Evolutionary conservation across 768 basidiomycete species (phyloP).

Genomic region (Termitomyces sp.): DNA sequence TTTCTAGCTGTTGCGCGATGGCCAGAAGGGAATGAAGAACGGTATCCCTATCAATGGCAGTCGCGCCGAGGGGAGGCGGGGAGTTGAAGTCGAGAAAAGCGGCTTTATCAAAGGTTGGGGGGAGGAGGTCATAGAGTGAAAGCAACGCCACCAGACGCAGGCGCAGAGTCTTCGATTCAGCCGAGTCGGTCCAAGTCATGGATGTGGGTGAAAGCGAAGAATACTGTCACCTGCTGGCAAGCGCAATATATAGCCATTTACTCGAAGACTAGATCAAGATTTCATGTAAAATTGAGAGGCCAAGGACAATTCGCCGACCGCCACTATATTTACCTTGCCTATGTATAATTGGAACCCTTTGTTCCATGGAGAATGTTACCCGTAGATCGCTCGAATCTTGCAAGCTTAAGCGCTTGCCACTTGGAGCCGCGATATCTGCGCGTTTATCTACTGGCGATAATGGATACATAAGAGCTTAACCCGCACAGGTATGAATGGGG

Average conservation of each 20-base stretch:
- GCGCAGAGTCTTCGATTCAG: conserved; percentile 13
- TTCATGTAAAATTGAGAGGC: conserved; percentile 3
- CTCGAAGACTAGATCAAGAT: conserved; percentile 7
- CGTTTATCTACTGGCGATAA: background rate
- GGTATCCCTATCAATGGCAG: conserved; percentile 16
- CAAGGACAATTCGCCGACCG: conserved; percentile 10
- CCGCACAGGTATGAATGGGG: conserved; percentile 1
- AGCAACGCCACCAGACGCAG: conserved; percentile 18
- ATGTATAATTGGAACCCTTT: background rate
- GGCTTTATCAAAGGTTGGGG: conserved; percentile 16
- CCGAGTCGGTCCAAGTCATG: conserved; percentile 11
- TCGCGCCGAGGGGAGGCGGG: conserved; percentile 14
- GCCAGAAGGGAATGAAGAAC: conserved; percentile 11
- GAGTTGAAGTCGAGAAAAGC: conserved; percentile 19
- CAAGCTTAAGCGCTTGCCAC: background rate
- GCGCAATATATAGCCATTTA: conserved; percentile 1
- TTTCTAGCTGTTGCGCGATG: conserved; percentile 15
- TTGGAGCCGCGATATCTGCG: conserved; percentile 11
- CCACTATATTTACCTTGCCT: background rate
- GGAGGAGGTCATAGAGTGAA: conserved; percentile 20
- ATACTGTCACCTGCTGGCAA: background rate
- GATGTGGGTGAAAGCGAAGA: background rate
- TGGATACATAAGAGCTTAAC: background rate
- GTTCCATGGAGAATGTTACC: background rate
- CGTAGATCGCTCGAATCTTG: background rate